These are phyloP conservation scores for Colletotrichum endophyticum DNA, from an alignment of 2,329 filamentous ascomycete genomes.

Conservation along the genomic window DNA sequence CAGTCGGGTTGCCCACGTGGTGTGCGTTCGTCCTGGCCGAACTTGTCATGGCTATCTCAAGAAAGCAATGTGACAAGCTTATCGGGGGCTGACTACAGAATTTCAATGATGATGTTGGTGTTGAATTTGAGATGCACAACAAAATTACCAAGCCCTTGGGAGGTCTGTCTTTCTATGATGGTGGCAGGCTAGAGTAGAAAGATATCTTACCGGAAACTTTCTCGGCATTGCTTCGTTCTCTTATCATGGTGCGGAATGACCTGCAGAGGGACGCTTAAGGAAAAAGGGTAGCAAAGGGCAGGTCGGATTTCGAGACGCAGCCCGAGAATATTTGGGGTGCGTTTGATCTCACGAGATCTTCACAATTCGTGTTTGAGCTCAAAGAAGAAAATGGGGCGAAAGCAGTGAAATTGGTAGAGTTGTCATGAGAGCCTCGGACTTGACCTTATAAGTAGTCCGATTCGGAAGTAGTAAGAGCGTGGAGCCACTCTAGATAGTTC, in stretches of 20 bases:
- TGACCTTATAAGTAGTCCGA: background rate
- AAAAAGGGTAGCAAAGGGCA: background rate
- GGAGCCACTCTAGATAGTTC: rapidly evolving
- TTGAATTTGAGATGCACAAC: background rate
- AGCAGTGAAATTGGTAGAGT: no score
- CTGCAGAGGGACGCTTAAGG: background rate
- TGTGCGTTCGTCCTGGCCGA: no score
- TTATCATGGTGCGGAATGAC: background rate
- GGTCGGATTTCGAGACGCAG: background rate
- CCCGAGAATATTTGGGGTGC: background rate
- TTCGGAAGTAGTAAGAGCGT: background rate
- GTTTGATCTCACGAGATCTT: background rate
- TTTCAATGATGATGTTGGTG: rapidly evolving
- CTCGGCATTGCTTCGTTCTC: background rate
- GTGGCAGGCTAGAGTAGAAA: background rate
- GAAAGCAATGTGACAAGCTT: background rate
- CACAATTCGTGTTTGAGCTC: background rate
- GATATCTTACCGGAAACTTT: background rate
- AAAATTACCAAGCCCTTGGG: rapidly evolving
- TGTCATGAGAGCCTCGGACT: background rate
- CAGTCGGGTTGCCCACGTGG: no score
- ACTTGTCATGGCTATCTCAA: background rate
- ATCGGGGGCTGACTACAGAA: background rate
- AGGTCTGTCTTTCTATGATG: background rate
- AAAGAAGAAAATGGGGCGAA: background rate